A percentile compares a stretch with the other conserved stretches of the same genome.
These are phyloP conservation scores for Backusella tuberculispora DNA, from an alignment of 192 early-diverging fungal genomes.

Conservation along the genomic window DNA sequence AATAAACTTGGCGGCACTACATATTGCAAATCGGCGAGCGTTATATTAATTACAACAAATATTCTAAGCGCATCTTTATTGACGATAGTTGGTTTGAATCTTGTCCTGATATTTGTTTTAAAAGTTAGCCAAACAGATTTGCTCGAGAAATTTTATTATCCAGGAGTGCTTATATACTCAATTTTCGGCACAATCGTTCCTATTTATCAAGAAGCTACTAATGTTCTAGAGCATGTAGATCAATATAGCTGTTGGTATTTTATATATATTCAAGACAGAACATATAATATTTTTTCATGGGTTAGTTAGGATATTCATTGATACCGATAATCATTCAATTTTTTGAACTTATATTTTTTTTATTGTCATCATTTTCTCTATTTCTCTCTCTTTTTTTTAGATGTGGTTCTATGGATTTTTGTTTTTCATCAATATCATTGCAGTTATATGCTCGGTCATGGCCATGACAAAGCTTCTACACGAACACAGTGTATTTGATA, in stretches of 20 bases:
- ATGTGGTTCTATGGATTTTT: constrained; percentile 6
- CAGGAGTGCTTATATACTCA: neutral
- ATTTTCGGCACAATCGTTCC: neutral
- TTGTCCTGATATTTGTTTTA: neutral
- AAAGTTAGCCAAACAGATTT: neutral
- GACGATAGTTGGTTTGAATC: neutral
- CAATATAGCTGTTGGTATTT: neutral
- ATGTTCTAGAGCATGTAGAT: neutral
- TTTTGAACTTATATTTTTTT: neutral
- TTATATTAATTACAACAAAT: neutral
- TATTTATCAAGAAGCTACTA: neutral
- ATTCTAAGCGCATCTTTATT: neutral
- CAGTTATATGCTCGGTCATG: neutral
- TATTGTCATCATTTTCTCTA: neutral
- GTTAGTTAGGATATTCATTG: neutral
- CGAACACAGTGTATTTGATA: neutral
- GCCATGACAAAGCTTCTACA: neutral
- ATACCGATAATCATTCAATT: too few relatives aligned
- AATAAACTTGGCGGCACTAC: neutral
- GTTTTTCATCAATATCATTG: neutral
- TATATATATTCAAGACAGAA: neutral
- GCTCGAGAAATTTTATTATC: neutral
- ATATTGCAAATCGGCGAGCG: neutral
- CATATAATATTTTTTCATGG: neutral
- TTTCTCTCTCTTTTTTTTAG: neutral